These are phyloP conservation scores for Elsinoe batatas DNA, from an alignment of 2,329 filamentous ascomycete genomes.

Conservation along the genomic window DNA sequence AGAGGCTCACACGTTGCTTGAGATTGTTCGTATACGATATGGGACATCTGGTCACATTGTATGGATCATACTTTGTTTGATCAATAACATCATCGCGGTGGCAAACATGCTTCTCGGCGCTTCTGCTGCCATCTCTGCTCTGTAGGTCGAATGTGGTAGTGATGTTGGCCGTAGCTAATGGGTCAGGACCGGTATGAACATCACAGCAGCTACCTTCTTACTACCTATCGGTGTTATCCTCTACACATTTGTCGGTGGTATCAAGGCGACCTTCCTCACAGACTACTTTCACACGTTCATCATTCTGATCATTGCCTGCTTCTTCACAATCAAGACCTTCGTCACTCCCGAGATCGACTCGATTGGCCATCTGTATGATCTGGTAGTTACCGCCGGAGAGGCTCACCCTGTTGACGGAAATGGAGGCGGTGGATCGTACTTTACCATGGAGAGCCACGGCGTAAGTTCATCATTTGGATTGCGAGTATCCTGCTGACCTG, in stretches of 20 bases:
- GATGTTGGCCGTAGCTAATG: background rate
- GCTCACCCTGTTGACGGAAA: conserved; percentile 34
- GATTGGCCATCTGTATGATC: conserved; percentile 37
- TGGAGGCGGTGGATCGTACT: conserved; percentile 35
- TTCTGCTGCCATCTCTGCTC: conserved; percentile 8
- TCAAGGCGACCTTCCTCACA: conserved; percentile 42
- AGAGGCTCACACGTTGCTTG: conserved; percentile 42
- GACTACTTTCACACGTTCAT: conserved; percentile 42
- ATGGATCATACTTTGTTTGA: conserved; percentile 23
- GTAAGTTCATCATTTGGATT: conserved; percentile 27
- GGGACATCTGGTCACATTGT: conserved; percentile 21
- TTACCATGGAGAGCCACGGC: conserved; percentile 40
- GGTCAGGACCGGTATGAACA: conserved; percentile 20
- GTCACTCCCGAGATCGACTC: conserved; percentile 37
- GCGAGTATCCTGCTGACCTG: background rate
- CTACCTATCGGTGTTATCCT: conserved; percentile 30
- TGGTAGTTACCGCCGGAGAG: conserved; percentile 35
- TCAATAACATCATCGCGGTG: conserved; percentile 32
- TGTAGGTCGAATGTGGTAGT: background rate
- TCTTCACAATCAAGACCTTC: conserved; percentile 36
- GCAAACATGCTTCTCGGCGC: conserved; percentile 23
- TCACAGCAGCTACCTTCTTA: conserved; percentile 19
- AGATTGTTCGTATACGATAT: conserved; percentile 37
- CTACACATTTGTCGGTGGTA: conserved; percentile 40
- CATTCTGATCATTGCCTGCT: conserved; percentile 40